phyloP scores from a whole-genome alignment of 331 rosid species.

The Acacia concinna region DNA sequence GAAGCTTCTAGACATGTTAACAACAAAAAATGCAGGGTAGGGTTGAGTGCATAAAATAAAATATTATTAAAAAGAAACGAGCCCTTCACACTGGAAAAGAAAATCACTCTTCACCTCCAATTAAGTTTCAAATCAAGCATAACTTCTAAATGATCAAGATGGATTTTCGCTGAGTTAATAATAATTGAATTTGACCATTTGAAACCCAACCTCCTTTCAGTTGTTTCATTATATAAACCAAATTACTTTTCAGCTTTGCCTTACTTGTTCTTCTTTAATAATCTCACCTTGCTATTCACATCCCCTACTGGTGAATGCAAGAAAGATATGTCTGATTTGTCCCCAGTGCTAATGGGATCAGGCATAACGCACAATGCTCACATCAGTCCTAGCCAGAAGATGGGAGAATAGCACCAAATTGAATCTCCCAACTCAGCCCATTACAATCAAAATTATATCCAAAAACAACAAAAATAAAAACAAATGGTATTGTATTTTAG shows the following conservation, averaged over 20 bases:
- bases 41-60: neutral
- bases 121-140: conserved; percentile 1
- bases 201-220: neutral
- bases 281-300: conserved; percentile 1
- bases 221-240: neutral
- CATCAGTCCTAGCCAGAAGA: neutral
- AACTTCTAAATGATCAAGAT: neutral
- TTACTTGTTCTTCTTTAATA: neutral
- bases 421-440: neutral
- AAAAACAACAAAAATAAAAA: too few species aligned
- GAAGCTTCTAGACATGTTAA: neutral
- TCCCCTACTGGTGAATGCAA: conserved; percentile 6
- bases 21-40: conserved; percentile 7
- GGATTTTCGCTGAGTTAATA: conserved; percentile 6
- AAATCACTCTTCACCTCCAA: too few species aligned
- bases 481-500: neutral
- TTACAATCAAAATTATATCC: neutral
- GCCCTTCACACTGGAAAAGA: neutral
- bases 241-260: neutral
- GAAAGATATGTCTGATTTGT: conserved; percentile 10
- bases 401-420: neutral
- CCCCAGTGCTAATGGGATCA: neutral
- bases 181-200: neutral
- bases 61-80: neutral
- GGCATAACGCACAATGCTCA: neutral